These are phyloP conservation scores for Tremella fuciformis DNA, from an alignment of 768 basidiomycete species.

Conservation along the genomic window DNA sequence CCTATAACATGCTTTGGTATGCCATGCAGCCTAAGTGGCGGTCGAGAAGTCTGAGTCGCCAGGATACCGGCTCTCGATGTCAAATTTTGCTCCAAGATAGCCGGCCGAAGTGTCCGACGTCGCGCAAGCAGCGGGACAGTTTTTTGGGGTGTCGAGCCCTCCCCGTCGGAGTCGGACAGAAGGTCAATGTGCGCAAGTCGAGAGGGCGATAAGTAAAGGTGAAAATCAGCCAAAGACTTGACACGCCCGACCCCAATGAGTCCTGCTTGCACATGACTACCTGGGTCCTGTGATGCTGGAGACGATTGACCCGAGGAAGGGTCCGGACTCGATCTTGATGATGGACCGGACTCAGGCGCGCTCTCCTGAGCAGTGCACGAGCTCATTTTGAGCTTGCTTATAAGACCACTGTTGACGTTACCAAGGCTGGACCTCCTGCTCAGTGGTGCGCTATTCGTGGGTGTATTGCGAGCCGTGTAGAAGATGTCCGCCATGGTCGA, in stretches of 20 bases:
- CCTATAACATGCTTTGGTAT: conserved; percentile 1
- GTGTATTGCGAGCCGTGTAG: conserved; percentile 39
- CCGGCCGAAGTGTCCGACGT: conserved; percentile 20
- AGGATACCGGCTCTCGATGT: conserved; percentile 8
- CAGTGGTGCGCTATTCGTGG: conserved; percentile 13
- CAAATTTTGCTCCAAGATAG: conserved; percentile 12
- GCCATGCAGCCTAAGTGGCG: conserved; percentile 21
- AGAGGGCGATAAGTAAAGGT: conserved; percentile 49
- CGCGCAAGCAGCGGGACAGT: not conserved
- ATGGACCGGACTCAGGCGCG: too few species aligned
- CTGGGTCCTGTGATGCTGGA: too few species aligned
- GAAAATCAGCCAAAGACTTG: conserved; percentile 46
- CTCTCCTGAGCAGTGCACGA: too few species aligned
- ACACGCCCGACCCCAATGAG: conserved; percentile 21
- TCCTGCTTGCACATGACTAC: too few species aligned
- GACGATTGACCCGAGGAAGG: too few species aligned
- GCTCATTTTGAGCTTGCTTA: too few species aligned
- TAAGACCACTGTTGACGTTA: not conserved
- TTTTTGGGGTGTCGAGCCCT: conserved; percentile 10
- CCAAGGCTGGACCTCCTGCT: conserved; percentile 20
- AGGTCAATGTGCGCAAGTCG: conserved; percentile 43
- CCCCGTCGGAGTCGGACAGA: conserved; percentile 38
- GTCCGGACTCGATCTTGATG: too few species aligned
- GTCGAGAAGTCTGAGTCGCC: conserved; percentile 17
- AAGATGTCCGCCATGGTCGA: conserved; percentile 44